Evolutionary conservation across 208 protist species (phyloP).

Genomic region (Leishmania arabica): DNA sequence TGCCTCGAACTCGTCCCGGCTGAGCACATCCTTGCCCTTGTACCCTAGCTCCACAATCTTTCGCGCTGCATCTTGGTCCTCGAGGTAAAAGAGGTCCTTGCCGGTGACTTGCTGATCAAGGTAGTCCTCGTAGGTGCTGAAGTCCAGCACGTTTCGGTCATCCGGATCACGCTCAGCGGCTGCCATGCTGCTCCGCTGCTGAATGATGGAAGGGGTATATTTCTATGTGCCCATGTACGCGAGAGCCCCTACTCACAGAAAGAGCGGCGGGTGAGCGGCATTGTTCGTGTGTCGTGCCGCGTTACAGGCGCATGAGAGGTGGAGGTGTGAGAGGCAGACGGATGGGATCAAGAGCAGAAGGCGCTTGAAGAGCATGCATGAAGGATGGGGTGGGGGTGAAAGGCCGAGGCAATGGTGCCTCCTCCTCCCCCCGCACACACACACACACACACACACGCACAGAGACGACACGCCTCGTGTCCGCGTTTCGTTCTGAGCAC

Average conservation of each 20-base stretch:
- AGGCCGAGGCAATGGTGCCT: background rate
- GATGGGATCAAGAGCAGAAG: background rate
- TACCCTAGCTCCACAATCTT: constrained; percentile 98
- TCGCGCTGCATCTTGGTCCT: constrained; percentile 94
- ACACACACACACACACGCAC: background rate
- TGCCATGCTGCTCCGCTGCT: background rate
- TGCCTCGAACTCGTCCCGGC: constrained; percentile 89
- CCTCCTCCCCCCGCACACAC: background rate
- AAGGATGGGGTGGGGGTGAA: background rate
- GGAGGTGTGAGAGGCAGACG: background rate
- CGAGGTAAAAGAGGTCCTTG: constrained; percentile 92
- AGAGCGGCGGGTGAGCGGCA: background rate
- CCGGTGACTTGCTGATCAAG: constrained; percentile 87
- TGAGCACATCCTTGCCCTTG: constrained; percentile 92
- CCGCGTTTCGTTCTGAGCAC: too few species aligned
- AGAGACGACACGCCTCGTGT: too few species aligned
- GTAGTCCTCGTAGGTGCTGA: constrained; percentile 92
- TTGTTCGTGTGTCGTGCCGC: background rate
- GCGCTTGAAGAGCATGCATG: background rate
- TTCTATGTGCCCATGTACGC: background rate
- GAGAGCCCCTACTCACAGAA: background rate
- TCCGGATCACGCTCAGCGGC: constrained; percentile 42
- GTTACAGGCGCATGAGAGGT: background rate
- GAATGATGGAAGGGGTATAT: background rate
- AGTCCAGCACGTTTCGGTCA: constrained; percentile 85